Conservation (phyloP, 1,284 basidiomycete species). For the Fomitopsis palustris region DNA sequence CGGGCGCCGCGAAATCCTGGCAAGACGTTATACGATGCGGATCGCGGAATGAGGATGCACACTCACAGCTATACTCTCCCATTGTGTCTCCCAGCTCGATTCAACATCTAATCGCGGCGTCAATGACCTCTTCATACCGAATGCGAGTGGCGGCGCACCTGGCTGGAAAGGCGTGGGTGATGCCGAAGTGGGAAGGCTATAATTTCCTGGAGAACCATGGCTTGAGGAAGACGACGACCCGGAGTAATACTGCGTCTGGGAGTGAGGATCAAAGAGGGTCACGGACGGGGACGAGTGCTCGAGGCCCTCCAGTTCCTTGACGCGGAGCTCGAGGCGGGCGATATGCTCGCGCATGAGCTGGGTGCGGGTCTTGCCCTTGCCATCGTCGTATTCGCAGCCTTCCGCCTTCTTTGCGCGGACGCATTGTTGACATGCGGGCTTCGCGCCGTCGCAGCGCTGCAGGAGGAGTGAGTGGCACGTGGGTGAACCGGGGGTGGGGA, state of each 20-base stretch:
- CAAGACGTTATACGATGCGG: neutral
- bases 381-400: slow-evolving; percentile 44
- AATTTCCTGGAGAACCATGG: slow-evolving; percentile 52
- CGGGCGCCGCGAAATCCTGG: slow-evolving; percentile 41
- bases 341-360: slow-evolving; percentile 44
- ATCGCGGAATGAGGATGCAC: neutral
- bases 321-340: slow-evolving; percentile 35
- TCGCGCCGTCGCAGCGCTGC: slow-evolving; percentile 41
- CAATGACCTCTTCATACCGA: slow-evolving; percentile 13
- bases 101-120: slow-evolving; percentile 19
- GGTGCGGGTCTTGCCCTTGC: slow-evolving; percentile 43
- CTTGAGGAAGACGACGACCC: slow-evolving; percentile 62
- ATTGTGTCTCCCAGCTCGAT: slow-evolving; percentile 21
- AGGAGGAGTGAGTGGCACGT: neutral
- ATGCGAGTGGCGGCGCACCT: slow-evolving; percentile 10
- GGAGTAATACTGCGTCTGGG: slow-evolving; percentile 36
- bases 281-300: slow-evolving; percentile 33
- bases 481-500: neutral
- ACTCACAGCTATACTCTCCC: slow-evolving; percentile 24
- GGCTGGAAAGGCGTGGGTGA: slow-evolving; percentile 51
- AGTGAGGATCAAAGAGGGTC: slow-evolving; percentile 36
- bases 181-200: slow-evolving; percentile 54
- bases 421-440: slow-evolving; percentile 41
- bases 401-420: slow-evolving; percentile 37
- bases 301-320: slow-evolving; percentile 40